Evolutionary conservation across 2,329 filamentous ascomycete species (phyloP), one percentile per base, ranked within the genome.

Genomic region (Fusarium buharicum): DNA sequence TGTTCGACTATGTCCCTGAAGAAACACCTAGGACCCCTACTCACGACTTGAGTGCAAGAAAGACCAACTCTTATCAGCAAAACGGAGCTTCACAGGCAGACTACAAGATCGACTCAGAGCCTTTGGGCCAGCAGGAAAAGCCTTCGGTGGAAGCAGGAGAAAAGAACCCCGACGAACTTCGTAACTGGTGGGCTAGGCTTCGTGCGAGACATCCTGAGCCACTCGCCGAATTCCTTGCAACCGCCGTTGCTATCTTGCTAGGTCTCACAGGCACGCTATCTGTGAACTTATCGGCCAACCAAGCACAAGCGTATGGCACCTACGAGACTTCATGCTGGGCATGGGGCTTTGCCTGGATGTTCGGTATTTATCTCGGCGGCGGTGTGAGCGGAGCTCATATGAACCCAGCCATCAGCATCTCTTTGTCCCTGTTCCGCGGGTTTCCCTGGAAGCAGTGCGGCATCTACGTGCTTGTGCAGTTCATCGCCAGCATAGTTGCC

Each of bases 341-440:
- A 4, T 69, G 66, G 64, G 67, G 67, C 0, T 69, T 69, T 10
- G 66, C 66, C 3, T 69, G 67, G 67, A 69, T 67, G 64, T 67
- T 69, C 24, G 67, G 67, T 2, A 69, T 69, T 0, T 69, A 69
- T 3, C 62, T 69, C 1, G 67, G 61, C 1, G 70, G 70, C 3
- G 70, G 71, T 20, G 67, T 73, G 0, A 71, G 70, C 0, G 71
- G 70, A 2, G 72, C 70, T 5, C 72, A 73, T 43, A 72, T 72
- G 64, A 73, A 77, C 36, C 76, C 76, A 11, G 71, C 73, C 2
- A 74, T 78, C 17, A 77, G 75, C 1, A 67, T 77, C 13, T 70
- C 71, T 0, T 51, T 78, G 0, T 72, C 71, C 0, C 24, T 78
- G 0, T 78, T 76, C 49, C 73, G 76, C 5, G 74, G 75, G 0